These are phyloP conservation scores for Syncephalis plumigaleata DNA, from an alignment of 371 early-diverging fungal genomes.

Conservation along the genomic window DNA sequence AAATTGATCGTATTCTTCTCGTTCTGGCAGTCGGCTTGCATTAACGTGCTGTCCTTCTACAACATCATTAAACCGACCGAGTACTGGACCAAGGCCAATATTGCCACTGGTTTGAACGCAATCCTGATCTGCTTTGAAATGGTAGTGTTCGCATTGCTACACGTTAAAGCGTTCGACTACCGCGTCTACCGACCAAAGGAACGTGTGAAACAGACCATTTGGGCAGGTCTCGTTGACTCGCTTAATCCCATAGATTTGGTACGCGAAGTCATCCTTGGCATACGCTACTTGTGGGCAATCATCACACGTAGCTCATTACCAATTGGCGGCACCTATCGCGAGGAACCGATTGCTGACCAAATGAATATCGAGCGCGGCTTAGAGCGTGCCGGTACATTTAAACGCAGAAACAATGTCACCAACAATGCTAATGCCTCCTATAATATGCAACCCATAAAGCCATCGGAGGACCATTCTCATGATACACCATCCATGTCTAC, in stretches of 20 bases:
- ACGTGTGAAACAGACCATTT: background rate
- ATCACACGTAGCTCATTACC: no score
- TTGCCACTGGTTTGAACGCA: constrained; percentile 30
- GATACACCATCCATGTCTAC: no score
- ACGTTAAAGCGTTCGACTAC: constrained; percentile 32
- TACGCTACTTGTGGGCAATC: constrained; percentile 9
- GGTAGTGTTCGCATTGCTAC: constrained; percentile 38
- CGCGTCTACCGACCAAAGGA: constrained; percentile 10
- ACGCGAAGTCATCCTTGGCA: constrained; percentile 13
- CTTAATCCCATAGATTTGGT: constrained; percentile 11
- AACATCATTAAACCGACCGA: constrained; percentile 14
- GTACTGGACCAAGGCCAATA: constrained; percentile 21
- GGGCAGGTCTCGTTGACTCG: constrained; percentile 1
- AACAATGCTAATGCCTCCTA: no score
- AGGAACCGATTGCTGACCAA: no score
- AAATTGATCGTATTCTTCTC: constrained; percentile 19
- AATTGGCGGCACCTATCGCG: no score
- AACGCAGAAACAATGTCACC: no score
- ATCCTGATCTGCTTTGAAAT: constrained; percentile 43
- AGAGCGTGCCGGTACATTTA: no score
- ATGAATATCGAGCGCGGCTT: no score
- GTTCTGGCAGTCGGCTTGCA: constrained; percentile 13
- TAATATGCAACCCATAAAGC: no score
- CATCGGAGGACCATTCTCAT: no score
- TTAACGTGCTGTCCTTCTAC: constrained; percentile 10